phyloP scores from a whole-genome alignment of 495 filamentous ascomycete species.

The Aspergillus indologenus region DNA sequence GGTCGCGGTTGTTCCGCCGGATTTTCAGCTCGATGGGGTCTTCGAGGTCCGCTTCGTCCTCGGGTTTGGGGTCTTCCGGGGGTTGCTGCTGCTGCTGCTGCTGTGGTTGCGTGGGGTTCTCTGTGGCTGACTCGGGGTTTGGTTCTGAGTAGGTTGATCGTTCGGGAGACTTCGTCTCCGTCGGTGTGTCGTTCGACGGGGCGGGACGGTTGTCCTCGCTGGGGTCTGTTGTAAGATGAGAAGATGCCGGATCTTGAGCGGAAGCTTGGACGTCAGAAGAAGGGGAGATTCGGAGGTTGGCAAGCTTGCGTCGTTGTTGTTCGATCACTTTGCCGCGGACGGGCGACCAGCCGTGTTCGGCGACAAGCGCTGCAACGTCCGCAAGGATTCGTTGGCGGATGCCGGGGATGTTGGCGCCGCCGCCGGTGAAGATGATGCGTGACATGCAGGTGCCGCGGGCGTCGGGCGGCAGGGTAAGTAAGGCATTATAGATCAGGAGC shows the following conservation, averaged over 20 bases:
- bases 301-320: slow-evolving; percentile 51
- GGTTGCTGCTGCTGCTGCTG: not conserved
- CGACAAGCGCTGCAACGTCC: slow-evolving; percentile 64
- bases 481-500: slow-evolving; percentile 67
- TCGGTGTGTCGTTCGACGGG: too few species aligned
- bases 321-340: slow-evolving; percentile 62
- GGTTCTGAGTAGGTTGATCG: too few species aligned
- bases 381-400: slow-evolving; percentile 74
- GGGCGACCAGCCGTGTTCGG: slow-evolving; percentile 71
- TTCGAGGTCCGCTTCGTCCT: slow-evolving; percentile 46
- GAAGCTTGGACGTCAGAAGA: slow-evolving; percentile 18
- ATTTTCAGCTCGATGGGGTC: slow-evolving; percentile 65
- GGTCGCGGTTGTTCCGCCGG: slow-evolving; percentile 39
- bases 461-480: slow-evolving; percentile 76
- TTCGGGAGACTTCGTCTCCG: too few species aligned
- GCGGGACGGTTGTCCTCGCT: too few species aligned
- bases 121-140: not conserved
- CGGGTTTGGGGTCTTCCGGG: slow-evolving; percentile 32
- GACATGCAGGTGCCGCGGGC: slow-evolving; percentile 82
- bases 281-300: slow-evolving; percentile 37
- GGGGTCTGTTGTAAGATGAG: too few species aligned
- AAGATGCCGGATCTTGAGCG: not conserved
- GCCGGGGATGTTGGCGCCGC: slow-evolving; percentile 74
- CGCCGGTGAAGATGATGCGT: slow-evolving; percentile 83
- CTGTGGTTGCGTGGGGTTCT: slow-evolving; percentile 12